A percentile compares a stretch with the other conserved stretches of the same genome.
phyloP scores from a whole-genome alignment of 2,329 filamentous ascomycete species.

The Nemania sp. region DNA sequence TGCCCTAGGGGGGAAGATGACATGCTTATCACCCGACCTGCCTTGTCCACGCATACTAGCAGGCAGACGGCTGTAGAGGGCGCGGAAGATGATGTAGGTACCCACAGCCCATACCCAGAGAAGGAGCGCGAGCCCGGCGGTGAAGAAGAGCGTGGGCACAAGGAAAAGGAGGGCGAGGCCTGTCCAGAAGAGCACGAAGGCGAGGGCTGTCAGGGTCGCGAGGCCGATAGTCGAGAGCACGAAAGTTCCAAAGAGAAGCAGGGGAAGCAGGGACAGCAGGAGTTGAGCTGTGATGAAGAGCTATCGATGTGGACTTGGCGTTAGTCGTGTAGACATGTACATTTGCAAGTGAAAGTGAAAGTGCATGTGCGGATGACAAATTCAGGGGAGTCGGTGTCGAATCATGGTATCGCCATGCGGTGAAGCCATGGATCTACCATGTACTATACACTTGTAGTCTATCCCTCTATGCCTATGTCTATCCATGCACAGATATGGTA shows the following conservation, averaged over 20 bases:
- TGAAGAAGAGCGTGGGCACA: conserved; percentile 75
- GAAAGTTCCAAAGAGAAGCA: conserved; percentile 77
- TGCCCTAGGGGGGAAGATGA: conserved; percentile 39
- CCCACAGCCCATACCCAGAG: conserved; percentile 76
- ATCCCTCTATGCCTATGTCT: too few species aligned
- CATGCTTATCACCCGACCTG: conserved; percentile 35
- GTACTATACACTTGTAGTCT: not conserved
- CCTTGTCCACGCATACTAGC: conserved; percentile 31
- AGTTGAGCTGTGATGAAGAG: conserved; percentile 76
- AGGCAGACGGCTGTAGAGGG: conserved; percentile 55
- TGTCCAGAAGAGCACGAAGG: conserved; percentile 76
- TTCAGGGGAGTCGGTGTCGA: not conserved
- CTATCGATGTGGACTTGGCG: conserved; percentile 54
- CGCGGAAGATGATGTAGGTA: conserved; percentile 65
- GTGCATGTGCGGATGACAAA: not conserved
- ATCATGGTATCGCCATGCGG: not conserved
- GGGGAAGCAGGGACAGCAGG: conserved; percentile 73
- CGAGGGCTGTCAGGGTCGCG: conserved; percentile 69
- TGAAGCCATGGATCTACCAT: not conserved
- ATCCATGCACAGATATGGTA: not conserved
- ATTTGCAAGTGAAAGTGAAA: too few species aligned
- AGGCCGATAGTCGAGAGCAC: conserved; percentile 71
- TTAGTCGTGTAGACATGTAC: not conserved
- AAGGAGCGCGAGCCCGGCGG: conserved; percentile 70
- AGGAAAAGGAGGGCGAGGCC: conserved; percentile 75